These are phyloP conservation scores for Claviceps maximensis DNA, from an alignment of 2,329 filamentous ascomycete species.

Conservation along the genomic window DNA sequence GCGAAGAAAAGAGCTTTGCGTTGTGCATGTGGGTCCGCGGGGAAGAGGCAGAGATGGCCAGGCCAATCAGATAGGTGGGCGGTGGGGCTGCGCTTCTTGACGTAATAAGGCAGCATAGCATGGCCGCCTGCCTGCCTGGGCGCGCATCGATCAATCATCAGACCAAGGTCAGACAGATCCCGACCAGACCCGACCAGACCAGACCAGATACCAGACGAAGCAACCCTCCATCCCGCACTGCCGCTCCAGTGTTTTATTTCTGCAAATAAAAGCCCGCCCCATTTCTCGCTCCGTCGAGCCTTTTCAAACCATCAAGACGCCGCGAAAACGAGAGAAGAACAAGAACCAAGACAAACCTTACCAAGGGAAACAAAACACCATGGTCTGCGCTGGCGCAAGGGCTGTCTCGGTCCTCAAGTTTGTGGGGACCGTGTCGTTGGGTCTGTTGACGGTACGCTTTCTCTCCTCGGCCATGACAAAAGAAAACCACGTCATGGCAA, in stretches of 20 bases:
- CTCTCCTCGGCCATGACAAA: not conserved
- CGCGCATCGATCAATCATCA: not conserved
- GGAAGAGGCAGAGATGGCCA: not conserved
- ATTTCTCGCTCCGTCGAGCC: not conserved
- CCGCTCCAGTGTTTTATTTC: not conserved
- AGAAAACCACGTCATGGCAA: not conserved
- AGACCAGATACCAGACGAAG: not conserved
- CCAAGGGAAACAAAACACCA: slow-evolving; percentile 22
- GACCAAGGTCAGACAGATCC: not conserved
- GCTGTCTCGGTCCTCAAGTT: slow-evolving; percentile 72
- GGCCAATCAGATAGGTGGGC: not conserved
- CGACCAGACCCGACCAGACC: not conserved
- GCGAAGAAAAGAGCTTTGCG: not conserved
- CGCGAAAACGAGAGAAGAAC: not conserved
- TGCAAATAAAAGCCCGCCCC: not conserved
- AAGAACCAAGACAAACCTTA: not conserved
- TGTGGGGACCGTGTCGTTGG: slow-evolving; percentile 79
- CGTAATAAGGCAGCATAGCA: not conserved
- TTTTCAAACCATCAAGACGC: not conserved
- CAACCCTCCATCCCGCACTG: not conserved
- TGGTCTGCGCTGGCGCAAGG: slow-evolving; percentile 45
- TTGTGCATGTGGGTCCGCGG: not conserved
- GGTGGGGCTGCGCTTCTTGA: not conserved
- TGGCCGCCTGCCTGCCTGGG: not conserved
- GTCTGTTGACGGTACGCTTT: slow-evolving; percentile 65